Evolutionary conservation across 1,284 basidiomycete species (phyloP).

Genomic region (Cutaneotrichosporon spelunceum): DNA sequence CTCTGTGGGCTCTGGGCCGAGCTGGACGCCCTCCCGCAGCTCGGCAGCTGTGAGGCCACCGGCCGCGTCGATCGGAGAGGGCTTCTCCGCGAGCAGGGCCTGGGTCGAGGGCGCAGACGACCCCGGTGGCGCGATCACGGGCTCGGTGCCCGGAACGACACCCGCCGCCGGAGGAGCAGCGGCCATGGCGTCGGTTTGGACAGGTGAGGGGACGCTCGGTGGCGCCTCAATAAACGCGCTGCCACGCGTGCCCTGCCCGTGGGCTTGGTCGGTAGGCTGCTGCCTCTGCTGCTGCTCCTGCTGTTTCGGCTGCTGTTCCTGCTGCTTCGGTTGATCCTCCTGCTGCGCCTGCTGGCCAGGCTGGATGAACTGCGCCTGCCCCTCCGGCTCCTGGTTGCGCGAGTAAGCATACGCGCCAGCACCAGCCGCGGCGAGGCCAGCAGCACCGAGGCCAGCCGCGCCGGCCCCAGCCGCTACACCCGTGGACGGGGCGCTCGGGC

Average conservation of each 20-base stretch:
- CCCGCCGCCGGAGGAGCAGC: neutral
- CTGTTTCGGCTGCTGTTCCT: neutral
- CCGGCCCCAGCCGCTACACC: slow-evolving; percentile 1
- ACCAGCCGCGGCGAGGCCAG: slow-evolving; percentile 5
- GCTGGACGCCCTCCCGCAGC: slow-evolving; percentile 2
- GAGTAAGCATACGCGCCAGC: neutral
- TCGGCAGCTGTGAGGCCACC: neutral
- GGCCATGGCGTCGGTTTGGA: no score
- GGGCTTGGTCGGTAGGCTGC: neutral
- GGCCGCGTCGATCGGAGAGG: no score
- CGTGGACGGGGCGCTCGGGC: neutral
- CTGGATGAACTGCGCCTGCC: neutral
- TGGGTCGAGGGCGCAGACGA: neutral
- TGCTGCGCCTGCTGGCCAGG: neutral
- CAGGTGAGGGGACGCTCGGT: neutral
- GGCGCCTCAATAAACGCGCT: slow-evolving; percentile 1
- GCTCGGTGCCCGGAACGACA: neutral
- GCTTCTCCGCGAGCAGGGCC: neutral
- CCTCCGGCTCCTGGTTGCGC: neutral
- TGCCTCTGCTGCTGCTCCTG: neutral
- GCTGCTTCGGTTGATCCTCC: neutral
- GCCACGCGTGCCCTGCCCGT: neutral
- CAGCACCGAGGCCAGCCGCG: slow-evolving; percentile 3
- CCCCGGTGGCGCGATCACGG: no score
- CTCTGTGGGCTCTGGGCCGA: neutral